Percentiles rank a stretch among this genome's conserved stretches.
Evolutionary conservation across 2,329 filamentous ascomycete species (phyloP).

Genomic region (Ophiostoma tasmaniense): DNA sequence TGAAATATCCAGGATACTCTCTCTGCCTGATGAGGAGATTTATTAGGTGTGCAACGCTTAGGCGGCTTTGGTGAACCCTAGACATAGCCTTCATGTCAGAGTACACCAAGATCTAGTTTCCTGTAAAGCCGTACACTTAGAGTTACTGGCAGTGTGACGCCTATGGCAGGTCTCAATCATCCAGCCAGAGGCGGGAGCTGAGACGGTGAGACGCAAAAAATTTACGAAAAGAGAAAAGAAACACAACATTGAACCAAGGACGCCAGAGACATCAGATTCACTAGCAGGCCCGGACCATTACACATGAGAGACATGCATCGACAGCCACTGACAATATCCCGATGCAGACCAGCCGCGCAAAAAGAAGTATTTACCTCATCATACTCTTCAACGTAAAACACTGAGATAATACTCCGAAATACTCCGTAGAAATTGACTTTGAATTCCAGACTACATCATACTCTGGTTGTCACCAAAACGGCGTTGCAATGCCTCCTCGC

Average conservation of each 20-base stretch:
- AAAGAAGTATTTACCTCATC: not conserved
- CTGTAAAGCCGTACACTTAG: not conserved
- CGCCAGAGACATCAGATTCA: not conserved
- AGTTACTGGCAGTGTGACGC: not conserved
- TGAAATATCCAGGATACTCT: not conserved
- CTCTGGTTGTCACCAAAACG: not conserved
- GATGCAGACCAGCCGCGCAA: not conserved
- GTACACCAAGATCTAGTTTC: not conserved
- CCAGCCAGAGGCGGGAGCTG: not conserved
- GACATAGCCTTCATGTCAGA: not conserved
- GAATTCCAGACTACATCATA: not conserved
- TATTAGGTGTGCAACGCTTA: not conserved
- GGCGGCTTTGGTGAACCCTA: no score
- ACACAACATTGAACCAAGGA: not conserved
- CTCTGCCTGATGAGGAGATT: not conserved
- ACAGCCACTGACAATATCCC: not conserved
- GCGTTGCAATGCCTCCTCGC: constrained; percentile 2
- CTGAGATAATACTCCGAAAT: not conserved
- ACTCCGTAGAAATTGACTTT: not conserved
- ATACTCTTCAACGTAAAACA: not conserved
- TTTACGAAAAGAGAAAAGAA: not conserved
- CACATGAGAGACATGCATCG: not conserved
- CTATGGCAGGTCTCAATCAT: not conserved
- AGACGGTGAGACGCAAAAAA: not conserved
- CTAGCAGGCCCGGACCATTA: not conserved